Evolutionary conservation across 1,284 basidiomycete species (phyloP).

Genomic region (Microbotryomycetes sp.): DNA sequence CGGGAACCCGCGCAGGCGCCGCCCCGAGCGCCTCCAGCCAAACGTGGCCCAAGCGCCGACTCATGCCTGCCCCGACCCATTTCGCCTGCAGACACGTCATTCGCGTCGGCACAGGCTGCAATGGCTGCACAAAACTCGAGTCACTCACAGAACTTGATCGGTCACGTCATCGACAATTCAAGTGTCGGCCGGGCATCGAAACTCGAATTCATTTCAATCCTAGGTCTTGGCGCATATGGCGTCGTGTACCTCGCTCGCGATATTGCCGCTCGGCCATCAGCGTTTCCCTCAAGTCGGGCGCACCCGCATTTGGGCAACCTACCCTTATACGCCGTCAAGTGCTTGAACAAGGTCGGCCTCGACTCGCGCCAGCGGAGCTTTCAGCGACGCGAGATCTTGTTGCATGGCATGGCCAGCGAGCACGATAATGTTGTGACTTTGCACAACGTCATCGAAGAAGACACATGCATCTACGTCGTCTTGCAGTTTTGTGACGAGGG

Average conservation of each 20-base stretch:
- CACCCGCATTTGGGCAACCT: constrained; percentile 26
- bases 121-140: constrained; percentile 33
- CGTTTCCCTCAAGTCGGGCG: constrained; percentile 46
- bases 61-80: background rate
- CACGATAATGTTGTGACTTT: constrained; percentile 83
- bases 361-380: constrained; percentile 69
- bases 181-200: constrained; percentile 13
- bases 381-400: constrained; percentile 63
- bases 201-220: constrained; percentile 78
- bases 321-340: constrained; percentile 70
- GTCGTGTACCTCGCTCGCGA: constrained; percentile 88
- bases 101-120: constrained; percentile 28
- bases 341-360: constrained; percentile 52
- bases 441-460: constrained; percentile 74
- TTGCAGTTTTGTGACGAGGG: constrained; percentile 71
- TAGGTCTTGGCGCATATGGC: constrained; percentile 92
- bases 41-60: background rate
- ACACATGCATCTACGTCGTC: constrained; percentile 53
- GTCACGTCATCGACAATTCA: constrained; percentile 41
- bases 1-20: background rate
- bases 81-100: constrained; percentile 11
- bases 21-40: background rate
- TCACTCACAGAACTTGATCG: constrained; percentile 40
- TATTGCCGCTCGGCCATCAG: constrained; percentile 42
- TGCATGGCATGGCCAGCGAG: constrained; percentile 56